Conservation (phyloP, 352 stramenopile species). For the Pseudoperonospora humuli region DNA sequence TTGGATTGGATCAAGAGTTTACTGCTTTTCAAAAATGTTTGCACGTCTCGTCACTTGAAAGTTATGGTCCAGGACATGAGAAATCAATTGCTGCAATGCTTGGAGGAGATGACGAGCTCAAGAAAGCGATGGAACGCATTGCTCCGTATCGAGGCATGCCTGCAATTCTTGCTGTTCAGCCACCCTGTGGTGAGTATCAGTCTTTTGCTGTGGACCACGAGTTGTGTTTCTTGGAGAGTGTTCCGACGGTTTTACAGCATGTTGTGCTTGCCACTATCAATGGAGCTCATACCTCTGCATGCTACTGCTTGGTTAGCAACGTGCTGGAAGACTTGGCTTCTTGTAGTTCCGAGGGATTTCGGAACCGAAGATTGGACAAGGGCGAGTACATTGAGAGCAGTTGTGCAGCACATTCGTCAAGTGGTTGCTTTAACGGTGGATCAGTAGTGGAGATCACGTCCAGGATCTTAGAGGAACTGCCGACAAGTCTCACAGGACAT, state of each 20-base stretch:
- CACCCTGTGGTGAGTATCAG: conserved; percentile 31
- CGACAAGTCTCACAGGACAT: conserved; percentile 52
- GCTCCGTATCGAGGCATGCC: conserved; percentile 38
- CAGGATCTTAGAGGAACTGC: conserved; percentile 47
- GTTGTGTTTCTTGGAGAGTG: conserved; percentile 46
- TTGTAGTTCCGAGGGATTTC: conserved; percentile 8
- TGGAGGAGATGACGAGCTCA: conserved; percentile 25
- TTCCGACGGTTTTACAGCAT: conserved; percentile 46
- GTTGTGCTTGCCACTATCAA: conserved; percentile 66
- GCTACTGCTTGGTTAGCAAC: conserved; percentile 21
- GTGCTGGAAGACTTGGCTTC: conserved; percentile 8
- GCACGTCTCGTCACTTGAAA: conserved; percentile 32
- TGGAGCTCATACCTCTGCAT: conserved; percentile 25
- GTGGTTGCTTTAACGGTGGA: conserved; percentile 22
- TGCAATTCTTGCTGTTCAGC: conserved; percentile 40
- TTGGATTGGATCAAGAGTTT: conserved; percentile 62
- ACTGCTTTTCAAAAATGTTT: conserved; percentile 54
- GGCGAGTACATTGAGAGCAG: conserved; percentile 34
- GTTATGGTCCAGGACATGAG: neutral
- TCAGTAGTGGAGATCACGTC: conserved; percentile 26
- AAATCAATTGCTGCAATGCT: conserved; percentile 18
- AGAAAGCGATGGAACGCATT: conserved; percentile 32
- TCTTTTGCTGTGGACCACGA: conserved; percentile 34
- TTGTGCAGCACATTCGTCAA: conserved; percentile 6
- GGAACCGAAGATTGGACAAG: conserved; percentile 28